These are phyloP conservation scores for Neolentinus lepideus DNA, from an alignment of 1,284 basidiomycete genomes.

Conservation along the genomic window DNA sequence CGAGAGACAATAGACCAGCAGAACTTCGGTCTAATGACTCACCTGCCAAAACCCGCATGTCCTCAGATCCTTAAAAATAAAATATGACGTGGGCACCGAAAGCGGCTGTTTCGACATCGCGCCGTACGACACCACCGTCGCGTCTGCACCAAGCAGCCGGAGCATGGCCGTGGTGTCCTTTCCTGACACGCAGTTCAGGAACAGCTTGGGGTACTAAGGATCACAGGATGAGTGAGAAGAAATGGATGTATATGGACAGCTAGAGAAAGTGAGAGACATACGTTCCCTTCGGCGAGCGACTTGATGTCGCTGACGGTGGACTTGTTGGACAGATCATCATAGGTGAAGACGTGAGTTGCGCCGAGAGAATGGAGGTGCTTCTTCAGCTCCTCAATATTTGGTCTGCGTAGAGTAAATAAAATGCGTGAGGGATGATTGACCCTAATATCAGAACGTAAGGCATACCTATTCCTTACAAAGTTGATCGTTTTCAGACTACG, in stretches of 20 bases:
- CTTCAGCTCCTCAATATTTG: conserved; percentile 44
- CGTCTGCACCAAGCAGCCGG: conserved; percentile 53
- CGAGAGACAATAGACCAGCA: too few species aligned
- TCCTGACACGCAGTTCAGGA: conserved; percentile 78
- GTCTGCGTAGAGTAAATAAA: conserved; percentile 31
- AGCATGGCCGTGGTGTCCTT: conserved; percentile 62
- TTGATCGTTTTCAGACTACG: conserved; percentile 70
- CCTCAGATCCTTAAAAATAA: conserved; percentile 77
- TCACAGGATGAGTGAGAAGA: not conserved
- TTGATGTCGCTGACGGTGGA: conserved; percentile 7
- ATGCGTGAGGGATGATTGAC: not conserved
- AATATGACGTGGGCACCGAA: conserved; percentile 67
- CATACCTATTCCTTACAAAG: conserved; percentile 65
- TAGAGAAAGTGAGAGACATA: conserved; percentile 23
- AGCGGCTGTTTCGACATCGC: conserved; percentile 84
- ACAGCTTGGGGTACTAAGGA: conserved; percentile 49
- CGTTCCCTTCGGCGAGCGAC: conserved; percentile 30
- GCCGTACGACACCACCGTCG: conserved; percentile 79
- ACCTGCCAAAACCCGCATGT: conserved; percentile 74
- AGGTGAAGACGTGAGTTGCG: conserved; percentile 68
- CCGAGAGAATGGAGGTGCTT: conserved; percentile 50
- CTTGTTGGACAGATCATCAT: conserved; percentile 61
- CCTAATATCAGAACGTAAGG: not conserved
- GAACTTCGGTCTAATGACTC: too few species aligned
- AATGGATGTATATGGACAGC: conserved; percentile 6